A percentile compares a stretch with the other conserved stretches of the same genome.
Conservation (phyloP, 2,329 filamentous ascomycete species). For the Curvularia eragrostidis region DNA sequence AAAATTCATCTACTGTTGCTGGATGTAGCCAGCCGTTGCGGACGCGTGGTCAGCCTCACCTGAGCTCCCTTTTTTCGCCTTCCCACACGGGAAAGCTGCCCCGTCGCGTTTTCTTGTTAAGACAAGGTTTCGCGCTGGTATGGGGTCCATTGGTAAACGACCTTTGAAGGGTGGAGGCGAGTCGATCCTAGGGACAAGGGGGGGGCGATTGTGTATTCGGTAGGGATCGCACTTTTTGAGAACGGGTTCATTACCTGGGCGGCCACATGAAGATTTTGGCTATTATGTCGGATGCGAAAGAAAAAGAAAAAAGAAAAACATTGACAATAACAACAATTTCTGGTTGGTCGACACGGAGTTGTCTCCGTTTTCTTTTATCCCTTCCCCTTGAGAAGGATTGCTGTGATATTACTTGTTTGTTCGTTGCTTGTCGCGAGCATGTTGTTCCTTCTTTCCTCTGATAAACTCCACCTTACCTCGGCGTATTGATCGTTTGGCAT, state of each 20-base stretch:
- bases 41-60: background rate
- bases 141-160: background rate
- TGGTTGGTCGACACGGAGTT: background rate
- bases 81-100: background rate
- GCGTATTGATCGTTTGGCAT: background rate
- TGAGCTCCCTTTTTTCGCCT: background rate
- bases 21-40: background rate
- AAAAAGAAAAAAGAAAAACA: background rate
- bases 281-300: background rate
- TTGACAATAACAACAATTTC: background rate
- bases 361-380: background rate
- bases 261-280: background rate
- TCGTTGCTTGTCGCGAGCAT: background rate
- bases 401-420: background rate
- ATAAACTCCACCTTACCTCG: background rate
- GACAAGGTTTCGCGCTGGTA: constrained; percentile 5
- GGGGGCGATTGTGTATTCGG: background rate
- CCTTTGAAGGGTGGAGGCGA: constrained; percentile 5
- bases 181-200: constrained; percentile 5
- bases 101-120: background rate
- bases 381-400: background rate
- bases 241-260: background rate
- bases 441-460: background rate
- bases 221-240: background rate
- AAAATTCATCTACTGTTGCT: background rate